Base-by-base conservation (phyloP, 306 rosid genomes). In the Ammopiptanthus mongolicus region DNA sequence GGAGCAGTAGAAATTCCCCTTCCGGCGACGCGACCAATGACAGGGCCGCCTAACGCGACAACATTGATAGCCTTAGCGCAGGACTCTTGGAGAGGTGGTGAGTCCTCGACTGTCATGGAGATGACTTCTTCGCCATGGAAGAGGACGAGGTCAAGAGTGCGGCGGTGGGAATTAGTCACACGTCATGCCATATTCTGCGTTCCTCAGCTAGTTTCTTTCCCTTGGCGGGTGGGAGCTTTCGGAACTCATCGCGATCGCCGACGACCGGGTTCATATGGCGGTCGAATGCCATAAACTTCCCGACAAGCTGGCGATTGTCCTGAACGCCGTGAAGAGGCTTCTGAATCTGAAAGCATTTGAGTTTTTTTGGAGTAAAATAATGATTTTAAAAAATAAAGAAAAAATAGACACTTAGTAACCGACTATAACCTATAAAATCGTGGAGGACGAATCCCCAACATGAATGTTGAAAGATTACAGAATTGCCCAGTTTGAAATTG, bases 231-330 rank as follows among this genome's bases (percentile, higher is more conserved):
- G 99, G 98, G 25, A 96, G 92, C 84, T 96, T 96, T 15, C 99
- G 97, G 66, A 96, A 96, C 88, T 96, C 99, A 44, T 96, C 99
- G 65, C 99, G 92, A 74, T 96, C 99, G 13, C 98, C 99, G 79
- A 96, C 82, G 19, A 96, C 98, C 48, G 90, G 99, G 73, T 96
- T 94, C 98, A 94, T 94, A 84, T 94, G 98, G 78, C 98, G 98
- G 68, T 94, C 98, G 87, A 91, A 94, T 58, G 98, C 98, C 98
- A 94, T 94, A 84, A 94, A 94, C 77, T 94, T 94, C 11, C 99
- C 98, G 6, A 96, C 98, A 5, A 92, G 93, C 60, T 96, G 98
- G 13, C 99, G 97, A 5, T 98, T 98, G 22, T 96, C 99, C 55
- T 96, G 99, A 65, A 96, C 92, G 41, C 5, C 59, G 21, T 10